Evolutionary conservation across 495 filamentous ascomycete genomes (phyloP).

Genomic region (Astrocystis sublimbata): DNA sequence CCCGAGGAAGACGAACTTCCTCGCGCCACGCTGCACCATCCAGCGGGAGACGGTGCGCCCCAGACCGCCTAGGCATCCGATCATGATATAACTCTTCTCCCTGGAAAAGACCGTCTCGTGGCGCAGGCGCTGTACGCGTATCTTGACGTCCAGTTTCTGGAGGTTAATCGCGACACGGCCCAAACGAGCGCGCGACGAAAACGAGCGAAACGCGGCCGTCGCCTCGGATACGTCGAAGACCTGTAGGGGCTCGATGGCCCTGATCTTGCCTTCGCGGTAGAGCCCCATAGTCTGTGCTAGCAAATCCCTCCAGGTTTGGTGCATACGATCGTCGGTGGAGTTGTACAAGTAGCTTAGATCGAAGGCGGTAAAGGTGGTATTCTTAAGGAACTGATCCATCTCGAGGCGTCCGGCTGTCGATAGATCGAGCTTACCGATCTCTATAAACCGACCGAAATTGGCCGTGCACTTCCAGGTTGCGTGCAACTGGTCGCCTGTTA

Average conservation of each 20-base stretch:
- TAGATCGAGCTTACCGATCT: conserved; percentile 49
- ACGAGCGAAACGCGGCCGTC: too few species aligned
- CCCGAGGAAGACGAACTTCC: neutral
- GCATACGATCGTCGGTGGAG: neutral
- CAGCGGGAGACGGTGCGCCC: neutral
- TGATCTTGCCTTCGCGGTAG: neutral
- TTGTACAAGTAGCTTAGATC: conserved; percentile 21
- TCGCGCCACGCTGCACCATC: neutral
- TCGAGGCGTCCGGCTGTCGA: conserved; percentile 16
- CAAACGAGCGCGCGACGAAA: too few species aligned
- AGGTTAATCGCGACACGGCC: too few species aligned
- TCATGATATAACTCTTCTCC: neutral
- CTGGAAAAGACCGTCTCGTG: too few species aligned
- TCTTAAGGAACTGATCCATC: conserved; percentile 38
- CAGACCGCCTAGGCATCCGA: neutral
- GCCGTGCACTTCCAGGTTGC: conserved; percentile 51
- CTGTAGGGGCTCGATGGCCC: too few species aligned
- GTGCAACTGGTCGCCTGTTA: conserved; percentile 50
- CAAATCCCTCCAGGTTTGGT: neutral
- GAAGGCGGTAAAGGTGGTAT: conserved; percentile 34
- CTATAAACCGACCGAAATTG: conserved; percentile 54
- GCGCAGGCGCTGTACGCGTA: too few species aligned
- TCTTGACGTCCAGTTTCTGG: too few species aligned
- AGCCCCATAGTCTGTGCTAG: neutral
- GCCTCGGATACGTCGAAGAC: too few species aligned